Evolutionary conservation across 1,139 yeast species (phyloP).

Genomic region (Pichia sp.): DNA sequence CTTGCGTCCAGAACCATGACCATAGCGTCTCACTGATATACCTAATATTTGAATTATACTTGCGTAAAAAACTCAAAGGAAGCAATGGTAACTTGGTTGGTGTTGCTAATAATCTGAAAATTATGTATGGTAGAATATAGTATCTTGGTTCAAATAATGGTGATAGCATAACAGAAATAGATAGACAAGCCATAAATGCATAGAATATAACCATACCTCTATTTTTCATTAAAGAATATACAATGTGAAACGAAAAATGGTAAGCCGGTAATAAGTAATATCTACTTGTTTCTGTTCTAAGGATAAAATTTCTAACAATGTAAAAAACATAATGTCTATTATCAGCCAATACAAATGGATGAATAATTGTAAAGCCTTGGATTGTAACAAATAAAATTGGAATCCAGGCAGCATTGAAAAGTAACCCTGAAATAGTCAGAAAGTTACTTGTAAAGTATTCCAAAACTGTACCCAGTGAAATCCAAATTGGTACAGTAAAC

Average conservation of each 20-base stretch:
- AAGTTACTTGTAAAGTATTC: conserved; percentile 27
- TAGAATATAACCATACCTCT: conserved; percentile 32
- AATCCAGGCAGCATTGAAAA: conserved; percentile 22
- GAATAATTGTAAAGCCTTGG: conserved; percentile 61
- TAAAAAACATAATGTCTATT: conserved; percentile 92
- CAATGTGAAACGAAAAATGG: conserved; percentile 57
- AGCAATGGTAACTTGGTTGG: conserved; percentile 36
- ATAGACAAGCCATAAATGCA: conserved; percentile 46
- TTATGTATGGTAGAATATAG: conserved; percentile 69
- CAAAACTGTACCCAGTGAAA: conserved; percentile 36
- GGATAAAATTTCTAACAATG: conserved; percentile 59
- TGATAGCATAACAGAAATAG: conserved; percentile 69
- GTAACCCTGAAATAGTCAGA: conserved; percentile 10
- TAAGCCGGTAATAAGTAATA: conserved; percentile 56
- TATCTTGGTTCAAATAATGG: conserved; percentile 94
- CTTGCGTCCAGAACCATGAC: conserved; percentile 49
- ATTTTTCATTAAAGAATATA: conserved; percentile 33
- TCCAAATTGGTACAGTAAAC: conserved; percentile 69
- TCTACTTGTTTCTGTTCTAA: conserved; percentile 36
- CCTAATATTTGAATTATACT: conserved; percentile 31
- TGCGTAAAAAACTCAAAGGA: conserved; percentile 18
- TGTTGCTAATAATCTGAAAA: conserved; percentile 58
- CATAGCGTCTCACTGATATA: conserved; percentile 52
- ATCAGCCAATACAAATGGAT: conserved; percentile 89
- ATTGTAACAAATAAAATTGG: conserved; percentile 43